Evolutionary conservation across 2,329 filamentous ascomycete species (phyloP).

Genomic region (Fusarium sambucinum): DNA sequence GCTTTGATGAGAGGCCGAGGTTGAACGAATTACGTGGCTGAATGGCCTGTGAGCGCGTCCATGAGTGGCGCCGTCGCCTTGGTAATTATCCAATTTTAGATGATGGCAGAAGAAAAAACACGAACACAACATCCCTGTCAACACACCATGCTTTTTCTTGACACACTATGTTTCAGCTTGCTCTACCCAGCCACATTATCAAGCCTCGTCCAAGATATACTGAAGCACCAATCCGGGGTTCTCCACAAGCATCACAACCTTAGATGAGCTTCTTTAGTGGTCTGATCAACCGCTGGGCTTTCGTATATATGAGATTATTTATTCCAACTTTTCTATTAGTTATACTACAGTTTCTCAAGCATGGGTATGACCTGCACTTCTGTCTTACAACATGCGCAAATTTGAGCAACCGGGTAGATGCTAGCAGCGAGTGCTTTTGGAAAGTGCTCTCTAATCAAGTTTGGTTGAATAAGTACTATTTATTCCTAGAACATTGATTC

Average conservation of each 20-base stretch:
- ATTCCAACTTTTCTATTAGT: background rate
- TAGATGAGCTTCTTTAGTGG: background rate
- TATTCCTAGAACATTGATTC: too few species aligned
- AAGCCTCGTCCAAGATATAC: background rate
- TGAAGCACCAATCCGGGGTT: background rate
- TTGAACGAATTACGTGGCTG: background rate
- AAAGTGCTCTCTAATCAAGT: too few species aligned
- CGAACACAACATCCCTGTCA: background rate
- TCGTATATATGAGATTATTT: background rate
- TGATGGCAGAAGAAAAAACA: background rate
- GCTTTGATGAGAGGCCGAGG: background rate
- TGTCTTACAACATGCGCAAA: too few species aligned
- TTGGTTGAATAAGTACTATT: too few species aligned
- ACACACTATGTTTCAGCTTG: background rate
- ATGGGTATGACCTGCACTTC: too few species aligned
- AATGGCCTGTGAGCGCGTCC: background rate
- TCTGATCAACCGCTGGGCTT: background rate
- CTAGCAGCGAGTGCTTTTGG: too few species aligned
- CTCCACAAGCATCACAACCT: background rate
- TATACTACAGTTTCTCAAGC: background rate
- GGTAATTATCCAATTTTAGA: background rate
- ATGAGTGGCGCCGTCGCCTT: conserved; percentile 3
- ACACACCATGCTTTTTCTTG: background rate
- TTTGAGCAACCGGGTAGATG: too few species aligned
- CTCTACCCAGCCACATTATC: background rate